Evolutionary conservation across 192 early-diverging fungal genomes (phyloP).

Genomic region (Mortierella hygrophila): DNA sequence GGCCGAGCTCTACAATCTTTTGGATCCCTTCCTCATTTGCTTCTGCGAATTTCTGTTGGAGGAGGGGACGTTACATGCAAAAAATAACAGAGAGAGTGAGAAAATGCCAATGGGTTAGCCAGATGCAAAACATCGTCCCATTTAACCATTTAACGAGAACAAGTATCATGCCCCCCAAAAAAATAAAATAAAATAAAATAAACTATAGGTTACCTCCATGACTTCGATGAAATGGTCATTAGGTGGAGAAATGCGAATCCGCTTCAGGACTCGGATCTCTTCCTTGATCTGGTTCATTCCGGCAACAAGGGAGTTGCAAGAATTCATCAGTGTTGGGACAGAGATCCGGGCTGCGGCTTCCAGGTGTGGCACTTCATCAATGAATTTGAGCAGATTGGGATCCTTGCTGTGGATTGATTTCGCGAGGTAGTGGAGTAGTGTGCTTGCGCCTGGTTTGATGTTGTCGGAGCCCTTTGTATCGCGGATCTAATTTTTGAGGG

Average conservation of each 20-base stretch:
- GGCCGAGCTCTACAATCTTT: slow-evolving; percentile 53
- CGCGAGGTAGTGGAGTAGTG: slow-evolving; percentile 68
- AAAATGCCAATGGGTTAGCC: too few species aligned
- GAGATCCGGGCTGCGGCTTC: slow-evolving; percentile 67
- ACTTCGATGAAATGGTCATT: slow-evolving; percentile 63
- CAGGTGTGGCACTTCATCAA: slow-evolving; percentile 66
- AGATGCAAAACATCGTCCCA: too few species aligned
- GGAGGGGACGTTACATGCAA: too few species aligned
- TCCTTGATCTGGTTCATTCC: slow-evolving; percentile 61
- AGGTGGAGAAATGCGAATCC: slow-evolving; percentile 46
- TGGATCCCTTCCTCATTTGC: slow-evolving; percentile 59
- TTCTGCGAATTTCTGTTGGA: slow-evolving; percentile 60
- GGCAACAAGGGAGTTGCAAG: slow-evolving; percentile 59
- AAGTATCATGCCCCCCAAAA: too few species aligned
- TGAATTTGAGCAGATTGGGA: slow-evolving; percentile 58
- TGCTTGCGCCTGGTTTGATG: slow-evolving; percentile 56
- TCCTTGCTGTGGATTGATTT: slow-evolving; percentile 58
- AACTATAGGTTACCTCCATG: slow-evolving; percentile 71
- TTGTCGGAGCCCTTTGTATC: slow-evolving; percentile 67
- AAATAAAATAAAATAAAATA: neutral
- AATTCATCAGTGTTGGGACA: slow-evolving; percentile 59
- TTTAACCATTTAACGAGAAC: too few species aligned
- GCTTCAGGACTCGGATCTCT: slow-evolving; percentile 54
- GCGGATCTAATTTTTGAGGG: slow-evolving; percentile 51
- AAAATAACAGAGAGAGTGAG: too few species aligned